Evolutionary conservation across 116 monocot genomes (phyloP), one percentile per base, ranked within the genome.

Genomic region (Thalassia testudinum): DNA sequence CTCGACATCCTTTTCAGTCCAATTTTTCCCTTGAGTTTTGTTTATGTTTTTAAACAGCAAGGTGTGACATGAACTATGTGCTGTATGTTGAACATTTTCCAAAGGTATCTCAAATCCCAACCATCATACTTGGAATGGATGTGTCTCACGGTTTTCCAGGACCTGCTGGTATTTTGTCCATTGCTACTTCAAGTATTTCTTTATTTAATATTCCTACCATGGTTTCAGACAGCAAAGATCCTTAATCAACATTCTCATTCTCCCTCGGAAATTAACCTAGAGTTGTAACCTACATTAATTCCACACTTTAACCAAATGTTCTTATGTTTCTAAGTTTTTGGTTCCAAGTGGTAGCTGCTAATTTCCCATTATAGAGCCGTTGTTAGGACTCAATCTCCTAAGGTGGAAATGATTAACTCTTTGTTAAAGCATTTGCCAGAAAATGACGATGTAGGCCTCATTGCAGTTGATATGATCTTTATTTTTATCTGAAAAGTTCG

Each of bases 101-200:
- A 5, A 21, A 70, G 21, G 55, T 90, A 15, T 86, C 99, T 1
- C 70, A 47, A 27, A 11, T 49, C 37, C 75, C 99, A 0, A 83
- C 99, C 11, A 71, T 99, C 1, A 90, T 99, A 21, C 27, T 99
- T 27, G 99, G 99, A 34, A 99, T 99, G 99, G 99, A 99, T 78
- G 99, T 99, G 51, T 99, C 90, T 0, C 99, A 99, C 70, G 99
- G 99, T 10, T 78, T 80, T 0, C 99, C 99, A 52, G 99, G 99
- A 7, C 77, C 73, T 19, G 74, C 99, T 67, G 83, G 90, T 58
- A 47, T 73, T 27, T 90, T 90, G 11, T 99, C 99, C n/a, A 80
- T 99, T 74, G 90, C 99, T 21, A 90, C 99, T 17, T 90, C 90
- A 89, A 61, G 62, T 17, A 10, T 26, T 12, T 24, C 14, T 43